A percentile compares a stretch with the other conserved stretches of the same genome.
phyloP scores from a whole-genome alignment of 2,329 filamentous ascomycete species.

The Cladosporium sphaerospermum region DNA sequence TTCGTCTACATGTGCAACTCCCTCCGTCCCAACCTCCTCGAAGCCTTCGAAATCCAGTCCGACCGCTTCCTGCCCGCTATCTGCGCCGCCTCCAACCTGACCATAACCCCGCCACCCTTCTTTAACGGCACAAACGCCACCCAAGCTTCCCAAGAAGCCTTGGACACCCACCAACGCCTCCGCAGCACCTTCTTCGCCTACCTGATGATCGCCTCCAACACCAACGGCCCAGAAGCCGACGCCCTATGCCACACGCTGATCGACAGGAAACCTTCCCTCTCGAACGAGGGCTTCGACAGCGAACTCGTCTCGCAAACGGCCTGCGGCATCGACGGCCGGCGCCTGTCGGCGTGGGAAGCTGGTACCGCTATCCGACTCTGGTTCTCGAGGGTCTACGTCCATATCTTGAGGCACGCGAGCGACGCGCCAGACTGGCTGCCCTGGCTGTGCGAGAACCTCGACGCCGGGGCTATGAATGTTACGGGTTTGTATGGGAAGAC shows the following conservation, averaged over 20 bases:
- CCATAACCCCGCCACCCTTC: not conserved
- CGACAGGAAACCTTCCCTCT: conserved; percentile 8
- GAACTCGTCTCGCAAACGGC: conserved; percentile 17
- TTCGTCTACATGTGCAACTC: conserved; percentile 23
- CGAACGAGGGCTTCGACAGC: conserved; percentile 16
- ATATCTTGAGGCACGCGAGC: conserved; percentile 18
- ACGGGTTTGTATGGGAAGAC: conserved; percentile 20
- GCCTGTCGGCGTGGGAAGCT: conserved; percentile 12
- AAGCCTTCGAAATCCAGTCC: conserved; percentile 20
- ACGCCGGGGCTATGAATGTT: conserved; percentile 16
- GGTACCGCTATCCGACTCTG: conserved; percentile 15
- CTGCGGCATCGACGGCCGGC: conserved; percentile 15
- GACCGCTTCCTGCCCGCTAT: conserved; percentile 16
- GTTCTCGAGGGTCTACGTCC: conserved; percentile 16
- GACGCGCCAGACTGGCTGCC: conserved; percentile 15
- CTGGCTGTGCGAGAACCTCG: conserved; percentile 20
- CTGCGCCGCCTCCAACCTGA: conserved; percentile 14
- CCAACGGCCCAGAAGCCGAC: conserved; percentile 13
- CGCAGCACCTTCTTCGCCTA: conserved; percentile 18
- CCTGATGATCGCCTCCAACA: conserved; percentile 15
- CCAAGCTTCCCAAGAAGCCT: not conserved
- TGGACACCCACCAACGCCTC: conserved; percentile 16
- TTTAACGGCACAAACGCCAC: not conserved
- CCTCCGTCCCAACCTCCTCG: conserved; percentile 19
- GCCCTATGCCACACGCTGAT: conserved; percentile 14